phyloP scores from a whole-genome alignment of 805 yeast genomes.

The Brettanomyces naardenensis region DNA sequence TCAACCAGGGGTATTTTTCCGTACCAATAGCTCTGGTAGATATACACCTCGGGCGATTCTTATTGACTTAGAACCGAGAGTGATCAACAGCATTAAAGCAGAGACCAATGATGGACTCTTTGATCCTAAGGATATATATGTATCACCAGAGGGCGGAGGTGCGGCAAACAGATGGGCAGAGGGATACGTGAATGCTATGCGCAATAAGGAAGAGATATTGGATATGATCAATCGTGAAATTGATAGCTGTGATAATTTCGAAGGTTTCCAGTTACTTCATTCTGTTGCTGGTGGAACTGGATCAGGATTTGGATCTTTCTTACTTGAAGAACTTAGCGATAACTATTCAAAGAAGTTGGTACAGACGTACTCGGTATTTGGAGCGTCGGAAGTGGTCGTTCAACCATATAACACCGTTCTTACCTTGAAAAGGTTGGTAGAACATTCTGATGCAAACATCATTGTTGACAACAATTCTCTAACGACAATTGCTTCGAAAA shows the following conservation, averaged over 20 bases:
- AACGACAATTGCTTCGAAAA: slow-evolving; percentile 58
- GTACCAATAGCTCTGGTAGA: slow-evolving; percentile 55
- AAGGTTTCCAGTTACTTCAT: slow-evolving; percentile 86
- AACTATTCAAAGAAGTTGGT: slow-evolving; percentile 74
- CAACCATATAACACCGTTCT: slow-evolving; percentile 91
- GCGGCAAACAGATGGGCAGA: slow-evolving; percentile 97
- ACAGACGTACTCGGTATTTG: slow-evolving; percentile 82
- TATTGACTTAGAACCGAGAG: slow-evolving; percentile 87
- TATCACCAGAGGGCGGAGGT: slow-evolving; percentile 77
- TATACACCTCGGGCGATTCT: slow-evolving; percentile 85
- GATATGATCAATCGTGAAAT: slow-evolving; percentile 85
- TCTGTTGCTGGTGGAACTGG: slow-evolving; percentile 99
- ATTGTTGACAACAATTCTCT: slow-evolving; percentile 89
- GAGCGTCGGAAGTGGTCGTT: slow-evolving; percentile 92
- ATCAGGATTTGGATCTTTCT: slow-evolving; percentile 82
- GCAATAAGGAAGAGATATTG: slow-evolving; percentile 61
- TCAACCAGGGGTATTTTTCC: slow-evolving; percentile 78
- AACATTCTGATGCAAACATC: slow-evolving; percentile 78
- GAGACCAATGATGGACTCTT: slow-evolving; percentile 37
- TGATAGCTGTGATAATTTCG: slow-evolving; percentile 82
- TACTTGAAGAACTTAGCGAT: slow-evolving; percentile 74
- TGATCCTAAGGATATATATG: slow-evolving; percentile 75
- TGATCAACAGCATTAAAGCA: slow-evolving; percentile 48
- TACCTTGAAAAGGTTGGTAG: slow-evolving; percentile 74
- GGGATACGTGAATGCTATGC: slow-evolving; percentile 73